Conservation (phyloP, 176 grass and related monocot genomes). For the Ampelocalamus luodianensis region DNA sequence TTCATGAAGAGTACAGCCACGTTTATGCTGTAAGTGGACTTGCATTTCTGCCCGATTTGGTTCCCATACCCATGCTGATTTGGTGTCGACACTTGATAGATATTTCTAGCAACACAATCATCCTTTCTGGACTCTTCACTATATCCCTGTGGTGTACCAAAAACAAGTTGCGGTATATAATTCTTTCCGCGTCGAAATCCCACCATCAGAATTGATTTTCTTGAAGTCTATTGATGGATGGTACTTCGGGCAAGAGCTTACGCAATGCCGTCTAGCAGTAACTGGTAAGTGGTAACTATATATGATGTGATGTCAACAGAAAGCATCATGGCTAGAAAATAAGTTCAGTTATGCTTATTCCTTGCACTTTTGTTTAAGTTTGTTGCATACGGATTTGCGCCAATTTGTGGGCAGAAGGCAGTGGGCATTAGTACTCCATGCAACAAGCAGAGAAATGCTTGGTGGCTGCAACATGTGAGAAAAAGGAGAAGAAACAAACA, state of each 20-base stretch:
- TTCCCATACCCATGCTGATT: slow-evolving; percentile 53
- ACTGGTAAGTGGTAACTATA: neutral
- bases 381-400: slow-evolving; percentile 26
- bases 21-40: slow-evolving; percentile 44
- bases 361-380: slow-evolving; percentile 35
- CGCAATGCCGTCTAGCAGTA: neutral
- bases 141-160: neutral
- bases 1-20: slow-evolving; percentile 31
- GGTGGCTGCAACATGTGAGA: slow-evolving; percentile 24
- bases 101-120: slow-evolving; percentile 36
- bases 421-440: slow-evolving; percentile 34
- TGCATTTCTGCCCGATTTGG: slow-evolving; percentile 55
- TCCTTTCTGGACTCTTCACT: neutral
- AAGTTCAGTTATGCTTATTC: slow-evolving; percentile 47
- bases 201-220: slow-evolving; percentile 17
- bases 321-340: slow-evolving; percentile 27
- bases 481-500: slow-evolving; percentile 7
- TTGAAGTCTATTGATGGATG: slow-evolving; percentile 13
- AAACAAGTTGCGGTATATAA: slow-evolving; percentile 41
- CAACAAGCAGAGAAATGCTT: slow-evolving; percentile 25
- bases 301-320: slow-evolving; percentile 20
- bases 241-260: slow-evolving; percentile 30
- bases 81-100: slow-evolving; percentile 26
- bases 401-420: slow-evolving; percentile 38
- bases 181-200: slow-evolving; percentile 33